Conservation (phyloP, 108 stramenopile genomes). For the Nitzschia sp. region DNA sequence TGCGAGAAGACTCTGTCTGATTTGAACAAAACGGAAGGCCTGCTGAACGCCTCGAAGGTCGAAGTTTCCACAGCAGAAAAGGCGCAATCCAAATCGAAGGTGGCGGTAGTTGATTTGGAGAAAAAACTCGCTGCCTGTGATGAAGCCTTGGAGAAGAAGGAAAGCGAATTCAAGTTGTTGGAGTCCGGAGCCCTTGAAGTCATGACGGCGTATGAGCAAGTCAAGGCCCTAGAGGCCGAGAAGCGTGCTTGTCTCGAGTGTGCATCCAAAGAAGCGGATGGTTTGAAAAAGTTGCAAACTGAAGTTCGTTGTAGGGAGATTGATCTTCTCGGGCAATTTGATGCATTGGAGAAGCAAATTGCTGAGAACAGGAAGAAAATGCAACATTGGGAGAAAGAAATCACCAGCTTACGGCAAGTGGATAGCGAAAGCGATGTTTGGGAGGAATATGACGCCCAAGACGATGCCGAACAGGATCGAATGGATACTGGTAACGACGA, state of each 20-base stretch:
- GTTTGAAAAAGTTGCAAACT: slow-evolving; percentile 62
- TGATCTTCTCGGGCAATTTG: slow-evolving; percentile 78
- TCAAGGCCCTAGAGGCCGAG: slow-evolving; percentile 69
- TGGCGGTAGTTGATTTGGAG: slow-evolving; percentile 53
- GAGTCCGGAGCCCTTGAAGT: slow-evolving; percentile 70
- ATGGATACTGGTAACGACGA: slow-evolving; percentile 21
- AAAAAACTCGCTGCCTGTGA: slow-evolving; percentile 52
- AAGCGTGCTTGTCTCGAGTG: slow-evolving; percentile 67
- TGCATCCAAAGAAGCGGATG: slow-evolving; percentile 64
- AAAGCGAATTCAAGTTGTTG: slow-evolving; percentile 63
- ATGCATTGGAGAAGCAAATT: slow-evolving; percentile 71
- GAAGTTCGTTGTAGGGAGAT: slow-evolving; percentile 76
- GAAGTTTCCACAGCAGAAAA: slow-evolving; percentile 67
- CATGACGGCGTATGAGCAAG: slow-evolving; percentile 72
- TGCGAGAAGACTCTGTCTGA: slow-evolving; percentile 66
- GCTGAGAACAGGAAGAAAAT: slow-evolving; percentile 63
- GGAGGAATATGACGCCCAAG: slow-evolving; percentile 48
- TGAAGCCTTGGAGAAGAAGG: slow-evolving; percentile 53
- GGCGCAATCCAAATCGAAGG: slow-evolving; percentile 64
- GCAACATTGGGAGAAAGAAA: slow-evolving; percentile 67
- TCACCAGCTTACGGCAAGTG: slow-evolving; percentile 52
- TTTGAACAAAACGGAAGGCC: slow-evolving; percentile 65
- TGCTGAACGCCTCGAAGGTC: slow-evolving; percentile 73
- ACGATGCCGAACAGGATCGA: slow-evolving; percentile 29
- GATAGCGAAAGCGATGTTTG: slow-evolving; percentile 58